These are phyloP conservation scores for Fragaria nilgerrensis DNA, from an alignment of 306 rosid species.

Conservation along the genomic window DNA sequence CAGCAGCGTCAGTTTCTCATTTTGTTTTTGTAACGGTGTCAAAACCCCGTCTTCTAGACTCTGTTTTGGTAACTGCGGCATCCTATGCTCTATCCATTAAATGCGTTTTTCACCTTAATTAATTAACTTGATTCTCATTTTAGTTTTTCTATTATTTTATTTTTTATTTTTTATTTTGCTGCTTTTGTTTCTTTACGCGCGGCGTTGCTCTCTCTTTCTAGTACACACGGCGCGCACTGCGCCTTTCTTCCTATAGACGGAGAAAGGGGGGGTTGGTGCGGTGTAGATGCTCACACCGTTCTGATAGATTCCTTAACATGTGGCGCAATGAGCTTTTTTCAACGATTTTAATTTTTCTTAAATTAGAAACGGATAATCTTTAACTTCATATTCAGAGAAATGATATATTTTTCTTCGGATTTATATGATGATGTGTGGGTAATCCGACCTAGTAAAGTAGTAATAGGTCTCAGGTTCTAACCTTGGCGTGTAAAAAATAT, in stretches of 20 bases:
- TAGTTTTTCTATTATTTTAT: neutral
- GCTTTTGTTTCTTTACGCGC: neutral
- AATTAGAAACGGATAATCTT: too few species aligned
- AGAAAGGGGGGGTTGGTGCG: neutral
- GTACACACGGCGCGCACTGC: constrained; percentile 14
- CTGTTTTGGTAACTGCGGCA: neutral
- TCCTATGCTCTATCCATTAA: neutral
- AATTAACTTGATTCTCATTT: neutral
- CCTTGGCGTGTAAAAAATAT: too few species aligned
- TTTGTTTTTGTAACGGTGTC: constrained; percentile 1
- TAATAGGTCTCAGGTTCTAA: too few species aligned
- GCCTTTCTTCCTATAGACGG: neutral
- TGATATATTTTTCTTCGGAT: too few species aligned
- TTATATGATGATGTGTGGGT: too few species aligned
- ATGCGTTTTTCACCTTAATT: neutral
- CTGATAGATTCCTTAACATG: neutral
- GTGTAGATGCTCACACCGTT: neutral
- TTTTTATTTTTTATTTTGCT: neutral
- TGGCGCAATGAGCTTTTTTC: neutral
- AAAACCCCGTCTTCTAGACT: neutral
- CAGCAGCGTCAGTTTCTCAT: neutral
- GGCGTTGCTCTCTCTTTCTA: constrained; percentile 9
- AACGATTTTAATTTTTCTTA: too few species aligned
- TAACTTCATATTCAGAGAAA: too few species aligned
- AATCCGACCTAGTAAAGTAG: too few species aligned